These are phyloP conservation scores for Phaeophleospora eucalypticola DNA, from an alignment of 2,329 filamentous ascomycete species.

Conservation along the genomic window DNA sequence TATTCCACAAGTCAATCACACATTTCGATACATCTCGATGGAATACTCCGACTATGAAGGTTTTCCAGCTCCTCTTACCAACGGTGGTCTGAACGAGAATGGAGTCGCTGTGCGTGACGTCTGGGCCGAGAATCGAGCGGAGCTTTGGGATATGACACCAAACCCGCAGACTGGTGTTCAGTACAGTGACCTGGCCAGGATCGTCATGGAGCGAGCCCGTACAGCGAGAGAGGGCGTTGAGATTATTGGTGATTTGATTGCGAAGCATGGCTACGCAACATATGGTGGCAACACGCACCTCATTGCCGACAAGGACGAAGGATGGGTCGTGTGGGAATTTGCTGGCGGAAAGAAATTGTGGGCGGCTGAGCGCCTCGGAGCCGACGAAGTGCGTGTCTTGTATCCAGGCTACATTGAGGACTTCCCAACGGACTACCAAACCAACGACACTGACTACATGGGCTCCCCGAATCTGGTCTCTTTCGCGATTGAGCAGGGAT, in stretches of 20 bases:
- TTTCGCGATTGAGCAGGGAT: slow-evolving; percentile 35
- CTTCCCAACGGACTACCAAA: slow-evolving; percentile 33
- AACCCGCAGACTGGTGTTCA: slow-evolving; percentile 40
- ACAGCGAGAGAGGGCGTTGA: slow-evolving; percentile 42
- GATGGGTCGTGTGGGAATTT: slow-evolving; percentile 36
- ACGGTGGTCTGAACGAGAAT: slow-evolving; percentile 43
- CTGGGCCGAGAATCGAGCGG: slow-evolving; percentile 40
- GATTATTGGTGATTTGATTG: slow-evolving; percentile 39
- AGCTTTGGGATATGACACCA: slow-evolving; percentile 40
- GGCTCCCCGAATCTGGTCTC: slow-evolving; percentile 34
- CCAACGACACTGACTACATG: slow-evolving; percentile 31
- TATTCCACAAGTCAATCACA: slow-evolving; percentile 34
- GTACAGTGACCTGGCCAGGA: slow-evolving; percentile 40
- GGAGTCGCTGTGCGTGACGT: slow-evolving; percentile 42
- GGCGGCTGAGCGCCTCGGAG: slow-evolving; percentile 34
- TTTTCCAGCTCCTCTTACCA: slow-evolving; percentile 43
- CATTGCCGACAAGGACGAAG: slow-evolving; percentile 38
- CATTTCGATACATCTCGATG: slow-evolving; percentile 36
- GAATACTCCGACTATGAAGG: slow-evolving; percentile 40
- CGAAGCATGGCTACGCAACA: slow-evolving; percentile 39
- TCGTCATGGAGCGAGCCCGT: slow-evolving; percentile 40
- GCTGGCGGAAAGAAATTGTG: slow-evolving; percentile 34
- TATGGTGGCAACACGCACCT: slow-evolving; percentile 45
- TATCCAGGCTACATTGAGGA: slow-evolving; percentile 38
- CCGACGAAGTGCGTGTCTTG: slow-evolving; percentile 31